These are phyloP conservation scores for Dactylorhiza incarnata DNA, from an alignment of 106 monocot species.

Conservation along the genomic window DNA sequence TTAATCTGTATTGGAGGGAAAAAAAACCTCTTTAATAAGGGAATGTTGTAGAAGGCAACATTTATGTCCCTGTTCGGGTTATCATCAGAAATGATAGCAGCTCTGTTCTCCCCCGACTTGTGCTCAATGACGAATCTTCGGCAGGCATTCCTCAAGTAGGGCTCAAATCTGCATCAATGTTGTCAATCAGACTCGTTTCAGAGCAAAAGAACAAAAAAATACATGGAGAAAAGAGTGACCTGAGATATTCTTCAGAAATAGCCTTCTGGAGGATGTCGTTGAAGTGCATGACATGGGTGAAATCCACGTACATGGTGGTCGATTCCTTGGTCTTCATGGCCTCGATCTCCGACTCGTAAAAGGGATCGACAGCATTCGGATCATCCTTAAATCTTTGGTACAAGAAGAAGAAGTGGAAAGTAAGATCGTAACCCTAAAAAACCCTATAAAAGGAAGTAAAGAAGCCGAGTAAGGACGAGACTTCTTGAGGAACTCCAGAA, in stretches of 20 bases:
- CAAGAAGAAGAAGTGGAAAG: neutral
- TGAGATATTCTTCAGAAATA: constrained; percentile 84
- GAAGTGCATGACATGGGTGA: constrained; percentile 91
- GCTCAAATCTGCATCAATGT: constrained; percentile 53
- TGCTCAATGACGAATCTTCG: constrained; percentile 73
- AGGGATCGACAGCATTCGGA: constrained; percentile 43
- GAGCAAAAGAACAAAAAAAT: neutral
- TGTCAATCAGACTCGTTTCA: neutral
- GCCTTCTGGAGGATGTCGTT: constrained; percentile 84
- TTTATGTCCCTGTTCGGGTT: constrained; percentile 68
- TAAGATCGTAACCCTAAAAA: neutral
- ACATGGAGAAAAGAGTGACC: constrained; percentile 19
- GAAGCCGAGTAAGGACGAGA: neutral
- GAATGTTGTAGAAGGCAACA: constrained; percentile 91
- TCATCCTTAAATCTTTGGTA: constrained; percentile 55
- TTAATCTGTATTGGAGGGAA: too few species aligned
- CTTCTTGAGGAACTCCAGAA: constrained; percentile 93
- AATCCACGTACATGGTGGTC: constrained; percentile 91
- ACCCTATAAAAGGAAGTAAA: neutral
- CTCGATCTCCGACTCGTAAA: constrained; percentile 92
- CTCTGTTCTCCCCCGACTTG: constrained; percentile 45
- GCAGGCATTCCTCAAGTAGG: constrained; percentile 77
- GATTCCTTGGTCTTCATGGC: constrained; percentile 77
- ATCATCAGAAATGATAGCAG: constrained; percentile 59
- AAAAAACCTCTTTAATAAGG: constrained; percentile 80